phyloP scores from a whole-genome alignment of 2,329 filamentous ascomycete species.

The Hyphodiscus sp. region DNA sequence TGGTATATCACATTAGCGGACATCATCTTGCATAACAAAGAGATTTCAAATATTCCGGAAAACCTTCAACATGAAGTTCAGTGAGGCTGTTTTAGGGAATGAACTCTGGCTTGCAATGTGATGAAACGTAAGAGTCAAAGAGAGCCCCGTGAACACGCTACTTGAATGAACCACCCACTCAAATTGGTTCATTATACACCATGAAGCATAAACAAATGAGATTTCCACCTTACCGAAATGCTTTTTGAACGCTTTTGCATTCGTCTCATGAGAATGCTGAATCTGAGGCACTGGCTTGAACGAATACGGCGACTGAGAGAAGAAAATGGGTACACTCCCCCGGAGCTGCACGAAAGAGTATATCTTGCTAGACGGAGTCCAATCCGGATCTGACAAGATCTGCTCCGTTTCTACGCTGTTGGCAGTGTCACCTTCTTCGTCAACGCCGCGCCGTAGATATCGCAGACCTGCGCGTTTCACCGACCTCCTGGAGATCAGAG shows the following conservation, averaged over 20 bases:
- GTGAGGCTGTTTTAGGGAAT: too few relatives aligned
- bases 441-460: conserved; percentile 83
- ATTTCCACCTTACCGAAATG: conserved; percentile 54
- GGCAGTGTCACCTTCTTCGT: conserved; percentile 81
- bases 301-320: conserved; percentile 89
- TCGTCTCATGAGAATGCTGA: conserved; percentile 73
- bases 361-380: conserved; percentile 54
- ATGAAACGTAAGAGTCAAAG: too few relatives aligned
- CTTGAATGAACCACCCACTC: background rate
- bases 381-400: conserved; percentile 67
- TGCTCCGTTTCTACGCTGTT: conserved; percentile 96
- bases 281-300: conserved; percentile 80
- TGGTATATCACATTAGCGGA: background rate
- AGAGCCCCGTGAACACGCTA: too few relatives aligned
- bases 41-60: background rate
- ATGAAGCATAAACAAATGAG: background rate
- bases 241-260: conserved; percentile 68
- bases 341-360: conserved; percentile 84
- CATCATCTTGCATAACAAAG: background rate
- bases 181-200: background rate
- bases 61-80: background rate
- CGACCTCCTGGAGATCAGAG: conserved; percentile 83
- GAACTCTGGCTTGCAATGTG: too few relatives aligned
- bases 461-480: conserved; percentile 79
- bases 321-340: conserved; percentile 90